Conservation (phyloP, 2,329 filamentous ascomycete species). For the Meredithiella fracta region DNA sequence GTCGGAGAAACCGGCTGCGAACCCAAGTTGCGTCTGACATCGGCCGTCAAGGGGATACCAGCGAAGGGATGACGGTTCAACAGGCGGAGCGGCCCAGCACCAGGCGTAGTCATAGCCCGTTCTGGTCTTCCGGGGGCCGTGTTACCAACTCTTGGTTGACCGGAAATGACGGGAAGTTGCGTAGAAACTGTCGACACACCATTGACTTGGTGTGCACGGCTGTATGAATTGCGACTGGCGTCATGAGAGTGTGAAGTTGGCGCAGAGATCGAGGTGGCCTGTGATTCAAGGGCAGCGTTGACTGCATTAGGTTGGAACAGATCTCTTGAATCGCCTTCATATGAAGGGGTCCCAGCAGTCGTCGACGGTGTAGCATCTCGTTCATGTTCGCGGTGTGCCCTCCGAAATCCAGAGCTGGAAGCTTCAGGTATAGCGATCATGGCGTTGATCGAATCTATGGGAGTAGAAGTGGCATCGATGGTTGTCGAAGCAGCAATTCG, state of each 20-base stretch:
- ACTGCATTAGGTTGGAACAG: neutral
- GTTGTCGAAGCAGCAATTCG: neutral
- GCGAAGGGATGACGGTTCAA: constrained; percentile 3
- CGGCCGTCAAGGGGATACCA: neutral
- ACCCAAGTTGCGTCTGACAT: constrained; percentile 1
- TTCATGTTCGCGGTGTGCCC: neutral
- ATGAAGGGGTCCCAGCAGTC: neutral
- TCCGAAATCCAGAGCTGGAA: neutral
- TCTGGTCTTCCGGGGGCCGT: constrained; percentile 3
- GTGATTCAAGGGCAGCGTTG: constrained; percentile 1
- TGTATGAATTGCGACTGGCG: constrained; percentile 1
- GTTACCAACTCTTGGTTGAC: constrained; percentile 10
- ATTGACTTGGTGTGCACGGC: constrained; percentile 10
- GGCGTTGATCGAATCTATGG: neutral
- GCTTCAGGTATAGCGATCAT: neutral
- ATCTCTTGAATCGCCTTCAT: neutral
- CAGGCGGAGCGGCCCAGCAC: neutral
- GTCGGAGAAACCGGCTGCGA: constrained; percentile 13
- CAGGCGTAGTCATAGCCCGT: constrained; percentile 13
- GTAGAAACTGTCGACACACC: constrained; percentile 10
- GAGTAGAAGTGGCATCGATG: neutral
- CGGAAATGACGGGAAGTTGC: constrained; percentile 10
- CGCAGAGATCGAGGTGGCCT: neutral
- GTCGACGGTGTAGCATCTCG: neutral
- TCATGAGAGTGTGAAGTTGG: neutral